A percentile compares a stretch with the other conserved stretches of the same genome.
These are phyloP conservation scores for Schizopora paradoxa DNA, from an alignment of 1,284 basidiomycete species.

Conservation along the genomic window DNA sequence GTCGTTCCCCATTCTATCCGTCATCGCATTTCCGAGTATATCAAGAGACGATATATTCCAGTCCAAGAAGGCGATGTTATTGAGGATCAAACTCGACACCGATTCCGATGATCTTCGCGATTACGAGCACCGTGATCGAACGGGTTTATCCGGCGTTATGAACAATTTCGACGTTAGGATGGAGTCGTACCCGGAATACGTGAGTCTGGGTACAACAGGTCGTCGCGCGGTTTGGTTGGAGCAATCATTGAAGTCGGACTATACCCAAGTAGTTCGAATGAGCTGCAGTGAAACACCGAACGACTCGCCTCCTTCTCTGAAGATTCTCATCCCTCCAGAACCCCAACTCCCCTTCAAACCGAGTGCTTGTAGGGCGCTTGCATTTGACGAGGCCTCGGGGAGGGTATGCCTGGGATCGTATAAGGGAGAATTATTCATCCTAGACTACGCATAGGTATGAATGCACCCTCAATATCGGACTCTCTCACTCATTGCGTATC, in stretches of 20 bases:
- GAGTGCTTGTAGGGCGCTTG: conserved; percentile 13
- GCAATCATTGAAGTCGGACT: conserved; percentile 16
- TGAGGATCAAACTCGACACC: no score
- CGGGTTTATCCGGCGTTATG: no score
- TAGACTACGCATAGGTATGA: conserved; percentile 14
- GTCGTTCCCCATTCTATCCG: conserved; percentile 13
- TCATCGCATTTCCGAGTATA: conserved; percentile 15
- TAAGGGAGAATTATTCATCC: conserved; percentile 14
- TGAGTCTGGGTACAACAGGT: conserved; percentile 14
- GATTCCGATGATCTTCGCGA: no score
- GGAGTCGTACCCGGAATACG: conserved; percentile 16
- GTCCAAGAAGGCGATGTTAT: conserved; percentile 15
- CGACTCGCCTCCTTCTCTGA: conserved; percentile 8
- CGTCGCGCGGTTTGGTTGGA: conserved; percentile 18
- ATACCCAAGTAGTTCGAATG: conserved; percentile 5
- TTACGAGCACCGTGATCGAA: no score
- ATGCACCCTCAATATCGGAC: neutral
- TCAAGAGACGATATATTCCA: conserved; percentile 15
- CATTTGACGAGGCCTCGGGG: conserved; percentile 17
- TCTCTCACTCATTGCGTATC: neutral
- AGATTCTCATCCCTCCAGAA: conserved; percentile 15
- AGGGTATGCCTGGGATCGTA: conserved; percentile 14
- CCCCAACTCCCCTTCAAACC: conserved; percentile 17
- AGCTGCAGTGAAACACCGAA: neutral
- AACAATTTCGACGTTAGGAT: conserved; percentile 16